A percentile compares a stretch with the other conserved stretches of the same genome.
Conservation (phyloP, 1,284 basidiomycete genomes). For the Tylopilus sp. region DNA sequence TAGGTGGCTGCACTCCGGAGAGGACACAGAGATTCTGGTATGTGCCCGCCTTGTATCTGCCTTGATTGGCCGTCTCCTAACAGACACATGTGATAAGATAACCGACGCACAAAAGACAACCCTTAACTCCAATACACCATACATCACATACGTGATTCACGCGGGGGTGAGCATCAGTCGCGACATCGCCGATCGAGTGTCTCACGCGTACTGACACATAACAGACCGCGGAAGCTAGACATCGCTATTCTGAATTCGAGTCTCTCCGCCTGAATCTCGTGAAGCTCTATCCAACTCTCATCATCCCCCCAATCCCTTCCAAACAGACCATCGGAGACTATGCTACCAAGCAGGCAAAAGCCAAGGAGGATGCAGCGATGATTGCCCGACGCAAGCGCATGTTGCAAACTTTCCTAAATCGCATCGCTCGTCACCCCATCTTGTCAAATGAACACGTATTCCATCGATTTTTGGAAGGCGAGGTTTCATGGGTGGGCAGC, state of each 20-base stretch:
- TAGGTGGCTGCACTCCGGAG: conserved; percentile 73
- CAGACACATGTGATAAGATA: conserved; percentile 55
- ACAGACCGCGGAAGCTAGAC: conserved; percentile 80
- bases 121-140: conserved; percentile 81
- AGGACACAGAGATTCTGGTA: conserved; percentile 76
- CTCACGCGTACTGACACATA: conserved; percentile 9
- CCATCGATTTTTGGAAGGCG: conserved; percentile 92
- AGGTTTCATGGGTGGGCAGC: conserved; percentile 84
- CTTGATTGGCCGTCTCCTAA: conserved; percentile 12
- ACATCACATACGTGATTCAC: conserved; percentile 93
- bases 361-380: conserved; percentile 93
- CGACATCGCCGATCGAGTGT: not conserved
- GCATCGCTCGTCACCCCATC: conserved; percentile 87
- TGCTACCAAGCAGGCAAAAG: conserved; percentile 95
- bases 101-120: conserved; percentile 94
- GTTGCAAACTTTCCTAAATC: conserved; percentile 92
- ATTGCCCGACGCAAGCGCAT: conserved; percentile 92
- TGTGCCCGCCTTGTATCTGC: conserved; percentile 30
- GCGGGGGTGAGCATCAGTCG: conserved; percentile 64
- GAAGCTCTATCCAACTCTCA: conserved; percentile 92
- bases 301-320: conserved; percentile 96
- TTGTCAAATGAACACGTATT: conserved; percentile 93
- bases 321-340: conserved; percentile 97
- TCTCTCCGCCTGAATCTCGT: conserved; percentile 83
- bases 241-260: conserved; percentile 98